Conservation (phyloP, 192 early-diverging fungal species). For the Tieghemiomyces parasiticus region DNA sequence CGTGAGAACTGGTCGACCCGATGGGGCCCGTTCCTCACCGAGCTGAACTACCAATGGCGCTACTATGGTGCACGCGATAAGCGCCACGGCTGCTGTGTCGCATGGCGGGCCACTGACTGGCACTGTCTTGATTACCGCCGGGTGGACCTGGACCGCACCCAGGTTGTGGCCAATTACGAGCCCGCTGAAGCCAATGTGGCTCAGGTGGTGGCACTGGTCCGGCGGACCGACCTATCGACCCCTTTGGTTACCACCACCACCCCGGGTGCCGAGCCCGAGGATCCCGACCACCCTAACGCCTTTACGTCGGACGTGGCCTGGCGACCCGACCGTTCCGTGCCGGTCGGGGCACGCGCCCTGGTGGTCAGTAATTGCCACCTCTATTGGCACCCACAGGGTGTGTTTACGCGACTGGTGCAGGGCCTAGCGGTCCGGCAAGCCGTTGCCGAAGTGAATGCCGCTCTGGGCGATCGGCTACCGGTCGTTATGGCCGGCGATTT, state of each 20-base stretch:
- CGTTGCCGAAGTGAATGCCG: not conserved
- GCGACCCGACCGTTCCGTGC: not conserved
- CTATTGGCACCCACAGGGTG: slow-evolving; percentile 1
- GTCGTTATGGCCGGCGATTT: not conserved
- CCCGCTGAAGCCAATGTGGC: not conserved
- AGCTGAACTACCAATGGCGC: slow-evolving; percentile 3
- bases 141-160: slow-evolving; percentile 1
- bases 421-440: not conserved
- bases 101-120: not conserved
- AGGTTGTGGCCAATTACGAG: not conserved
- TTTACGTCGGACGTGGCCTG: not conserved
- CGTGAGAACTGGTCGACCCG: not conserved
- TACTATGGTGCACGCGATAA: slow-evolving; percentile 3
- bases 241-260: not conserved
- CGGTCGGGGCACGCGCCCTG: not conserved
- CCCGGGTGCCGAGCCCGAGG: not conserved
- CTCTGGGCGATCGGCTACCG: not conserved
- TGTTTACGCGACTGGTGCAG: slow-evolving; percentile 1
- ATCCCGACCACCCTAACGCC: not conserved
- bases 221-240: not conserved
- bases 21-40: not conserved
- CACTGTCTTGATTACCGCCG: not conserved
- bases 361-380: slow-evolving; percentile 2
- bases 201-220: not conserved
- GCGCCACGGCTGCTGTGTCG: slow-evolving; percentile 8